Conservation (phyloP, 805 yeast genomes). For the Zygoascus bituminiphila region DNA sequence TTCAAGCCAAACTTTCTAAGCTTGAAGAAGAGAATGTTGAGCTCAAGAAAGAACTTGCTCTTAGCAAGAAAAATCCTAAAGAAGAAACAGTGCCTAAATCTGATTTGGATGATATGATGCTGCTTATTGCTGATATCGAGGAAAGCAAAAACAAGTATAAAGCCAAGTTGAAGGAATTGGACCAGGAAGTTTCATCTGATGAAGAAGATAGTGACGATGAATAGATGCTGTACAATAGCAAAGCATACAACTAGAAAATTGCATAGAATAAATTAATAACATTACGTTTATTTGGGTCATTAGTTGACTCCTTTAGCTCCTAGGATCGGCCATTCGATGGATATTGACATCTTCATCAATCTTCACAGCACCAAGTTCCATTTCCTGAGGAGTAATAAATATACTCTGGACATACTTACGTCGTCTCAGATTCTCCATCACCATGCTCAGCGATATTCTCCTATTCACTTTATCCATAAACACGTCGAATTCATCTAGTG, state of each 20-base stretch:
- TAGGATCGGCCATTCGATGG: slow-evolving; percentile 29
- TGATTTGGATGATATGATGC: slow-evolving; percentile 66
- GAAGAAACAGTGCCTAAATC: slow-evolving; percentile 36
- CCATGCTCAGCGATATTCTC: slow-evolving; percentile 63
- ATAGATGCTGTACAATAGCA: neutral
- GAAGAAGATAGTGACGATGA: slow-evolving; percentile 60
- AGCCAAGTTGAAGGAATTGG: slow-evolving; percentile 40
- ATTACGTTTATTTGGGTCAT: neutral
- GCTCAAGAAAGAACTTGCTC: neutral
- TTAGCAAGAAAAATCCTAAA: neutral
- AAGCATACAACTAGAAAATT: neutral
- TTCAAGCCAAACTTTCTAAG: slow-evolving; percentile 1
- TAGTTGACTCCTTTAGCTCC: slow-evolving; percentile 11
- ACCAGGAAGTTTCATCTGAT: slow-evolving; percentile 63
- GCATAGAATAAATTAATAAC: neutral
- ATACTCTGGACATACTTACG: slow-evolving; percentile 60
- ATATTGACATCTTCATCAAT: slow-evolving; percentile 46
- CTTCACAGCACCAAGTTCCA: slow-evolving; percentile 43
- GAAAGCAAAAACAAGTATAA: slow-evolving; percentile 56
- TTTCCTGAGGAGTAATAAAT: slow-evolving; percentile 90
- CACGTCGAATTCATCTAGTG: slow-evolving; percentile 92
- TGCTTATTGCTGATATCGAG: slow-evolving; percentile 69
- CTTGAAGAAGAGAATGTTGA: slow-evolving; percentile 3
- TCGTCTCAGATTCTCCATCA: slow-evolving; percentile 57
- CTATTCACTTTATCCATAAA: slow-evolving; percentile 94